phyloP scores from a whole-genome alignment of 768 basidiomycete genomes.

The Pholiota conissans region DNA sequence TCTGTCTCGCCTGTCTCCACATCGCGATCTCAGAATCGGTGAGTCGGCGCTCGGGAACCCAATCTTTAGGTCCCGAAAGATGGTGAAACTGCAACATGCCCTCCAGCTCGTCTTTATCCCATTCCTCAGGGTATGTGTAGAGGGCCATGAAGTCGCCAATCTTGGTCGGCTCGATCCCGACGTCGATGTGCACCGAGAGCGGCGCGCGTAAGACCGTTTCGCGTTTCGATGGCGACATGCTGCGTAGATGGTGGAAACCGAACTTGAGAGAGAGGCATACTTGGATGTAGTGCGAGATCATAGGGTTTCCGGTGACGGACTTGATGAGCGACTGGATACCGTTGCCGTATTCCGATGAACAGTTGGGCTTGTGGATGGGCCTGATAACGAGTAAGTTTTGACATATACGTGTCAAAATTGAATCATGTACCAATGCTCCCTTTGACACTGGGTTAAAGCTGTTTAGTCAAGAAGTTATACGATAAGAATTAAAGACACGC shows the following conservation, averaged over 20 bases:
- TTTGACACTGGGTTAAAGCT: constrained; percentile 13
- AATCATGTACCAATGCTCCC: constrained; percentile 11
- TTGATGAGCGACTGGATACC: constrained; percentile 17
- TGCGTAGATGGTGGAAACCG: constrained; percentile 5
- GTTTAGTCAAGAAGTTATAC: neutral
- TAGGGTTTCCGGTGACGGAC: constrained; percentile 17
- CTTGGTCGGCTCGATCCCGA: constrained; percentile 19
- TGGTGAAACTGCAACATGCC: constrained; percentile 22
- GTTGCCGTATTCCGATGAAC: constrained; percentile 8
- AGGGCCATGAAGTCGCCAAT: constrained; percentile 21
- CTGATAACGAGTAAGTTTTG: neutral
- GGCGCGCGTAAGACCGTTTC: constrained; percentile 6
- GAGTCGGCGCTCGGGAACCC: constrained; percentile 1
- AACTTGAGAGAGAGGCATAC: constrained; percentile 14
- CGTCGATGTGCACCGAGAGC: constrained; percentile 17
- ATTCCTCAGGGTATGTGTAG: constrained; percentile 16
- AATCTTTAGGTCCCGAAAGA: constrained; percentile 9
- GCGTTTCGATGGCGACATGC: constrained; percentile 1
- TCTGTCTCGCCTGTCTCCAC: constrained; percentile 10
- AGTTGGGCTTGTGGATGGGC: constrained; percentile 15
- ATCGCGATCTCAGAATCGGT: constrained; percentile 7
- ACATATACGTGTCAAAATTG: too few relatives aligned
- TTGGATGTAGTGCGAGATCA: constrained; percentile 19
- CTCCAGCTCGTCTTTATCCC: constrained; percentile 14
- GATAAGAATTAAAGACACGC: neutral